phyloP scores from a whole-genome alignment of 179 eudicot species.

The Corrigiola litoralis region DNA sequence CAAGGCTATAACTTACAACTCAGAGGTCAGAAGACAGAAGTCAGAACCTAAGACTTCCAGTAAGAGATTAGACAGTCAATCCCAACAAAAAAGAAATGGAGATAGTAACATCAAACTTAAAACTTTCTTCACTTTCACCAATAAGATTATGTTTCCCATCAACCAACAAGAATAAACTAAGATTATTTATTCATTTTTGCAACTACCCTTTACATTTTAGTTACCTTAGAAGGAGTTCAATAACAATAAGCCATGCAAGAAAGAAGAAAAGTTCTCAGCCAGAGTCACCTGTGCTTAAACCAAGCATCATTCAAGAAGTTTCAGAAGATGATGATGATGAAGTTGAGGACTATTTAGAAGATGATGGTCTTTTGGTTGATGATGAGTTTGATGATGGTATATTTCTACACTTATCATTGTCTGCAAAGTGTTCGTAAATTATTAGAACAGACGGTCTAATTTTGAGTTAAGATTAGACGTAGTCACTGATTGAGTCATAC shows the following conservation, averaged over 20 bases:
- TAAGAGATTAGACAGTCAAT: no score
- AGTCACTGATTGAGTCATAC: no score
- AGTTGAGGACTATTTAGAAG: conserved; percentile 21
- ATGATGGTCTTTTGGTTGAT: conserved; percentile 35
- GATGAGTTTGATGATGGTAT: conserved; percentile 57
- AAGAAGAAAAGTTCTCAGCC: conserved; percentile 37
- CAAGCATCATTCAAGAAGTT: conserved; percentile 40
- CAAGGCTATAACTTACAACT: no score
- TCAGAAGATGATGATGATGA: conserved; percentile 25
- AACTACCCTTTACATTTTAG: conserved; percentile 18
- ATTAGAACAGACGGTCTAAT: neutral
- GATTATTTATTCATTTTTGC: neutral
- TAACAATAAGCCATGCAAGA: conserved; percentile 26
- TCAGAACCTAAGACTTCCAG: no score
- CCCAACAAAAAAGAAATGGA: conserved; percentile 13
- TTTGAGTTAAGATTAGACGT: neutral
- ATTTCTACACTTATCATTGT: neutral
- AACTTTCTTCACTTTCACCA: conserved; percentile 1
- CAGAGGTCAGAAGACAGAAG: no score
- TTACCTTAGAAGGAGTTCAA: neutral
- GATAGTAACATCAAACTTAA: conserved; percentile 8
- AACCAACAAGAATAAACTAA: neutral
- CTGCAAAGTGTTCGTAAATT: neutral
- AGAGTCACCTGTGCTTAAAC: conserved; percentile 33
- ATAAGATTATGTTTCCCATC: neutral